Base-by-base conservation (phyloP, 805 yeast species). In the Pichia cabralensis region DNA sequence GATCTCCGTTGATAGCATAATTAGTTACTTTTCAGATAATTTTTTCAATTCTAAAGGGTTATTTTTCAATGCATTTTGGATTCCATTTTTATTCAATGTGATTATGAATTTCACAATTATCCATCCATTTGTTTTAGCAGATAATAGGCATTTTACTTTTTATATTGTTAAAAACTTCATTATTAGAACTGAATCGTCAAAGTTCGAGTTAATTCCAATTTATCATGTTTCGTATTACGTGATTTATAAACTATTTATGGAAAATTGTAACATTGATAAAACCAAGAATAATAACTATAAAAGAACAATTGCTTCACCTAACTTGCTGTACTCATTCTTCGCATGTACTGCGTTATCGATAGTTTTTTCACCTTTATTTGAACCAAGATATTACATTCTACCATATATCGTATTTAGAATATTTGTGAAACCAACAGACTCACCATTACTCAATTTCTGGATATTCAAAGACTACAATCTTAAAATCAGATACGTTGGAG, bases 81-180 rank as follows among this genome's bases (percentile, higher is more conserved):
- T 47, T 17, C 44, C 49, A 22, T 26, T 37, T 5, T 69, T 81
- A 17, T 58, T 60, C 42, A 43, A 65, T 14, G 49, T 72, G 3
- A 66, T 83, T 15, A 62, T 74, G 24, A 64, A 64, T 38, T 79
- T 69, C 53, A 82, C 96, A 0, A 62, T 79, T 3, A 77, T 76
- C 3, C 98, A 92, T 55, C 96, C 96, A 7, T 92, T 89, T 55
- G 56, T 92, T 26, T 64, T 89, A 28, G 94, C 97, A 0, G 98
- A 92, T 55, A 92, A 92, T 60, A 72, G 98, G 47, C 98, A 92
- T 56, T 85, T 76, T 53, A 76, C 95, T 1, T 92, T 92, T 54
- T 92, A 92, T 56, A 58, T 92, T 24, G 83, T 82, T 72, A 72
- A 76, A 37, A 71, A 69, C 38, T 48, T 92, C 19, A 69, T 89